These are phyloP conservation scores for Ceratocystiopsis minuta DNA, from an alignment of 2,329 filamentous ascomycete genomes.

Conservation along the genomic window DNA sequence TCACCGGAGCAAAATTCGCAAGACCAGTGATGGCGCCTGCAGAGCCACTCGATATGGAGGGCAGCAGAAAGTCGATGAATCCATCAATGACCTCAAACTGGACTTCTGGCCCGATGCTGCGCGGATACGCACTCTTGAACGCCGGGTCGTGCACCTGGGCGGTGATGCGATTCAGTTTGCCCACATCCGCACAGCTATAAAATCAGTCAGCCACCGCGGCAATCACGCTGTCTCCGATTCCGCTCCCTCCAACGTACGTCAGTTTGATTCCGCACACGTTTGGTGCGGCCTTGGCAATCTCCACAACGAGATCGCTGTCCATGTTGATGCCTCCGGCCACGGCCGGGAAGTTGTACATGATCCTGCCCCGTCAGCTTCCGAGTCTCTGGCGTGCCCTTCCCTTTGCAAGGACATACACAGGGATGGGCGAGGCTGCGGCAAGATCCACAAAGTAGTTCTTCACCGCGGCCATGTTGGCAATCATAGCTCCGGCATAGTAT, in stretches of 20 bases:
- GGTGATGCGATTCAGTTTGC: conserved; percentile 10
- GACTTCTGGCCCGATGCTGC: neutral
- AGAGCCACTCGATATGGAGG: conserved; percentile 10
- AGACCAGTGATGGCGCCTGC: conserved; percentile 7
- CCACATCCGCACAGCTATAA: conserved; percentile 9
- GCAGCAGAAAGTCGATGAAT: conserved; percentile 14
- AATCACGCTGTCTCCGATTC: neutral
- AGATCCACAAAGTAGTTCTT: conserved; percentile 12
- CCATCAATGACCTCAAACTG: conserved; percentile 12
- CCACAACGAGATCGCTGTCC: conserved; percentile 10
- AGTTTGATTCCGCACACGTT: conserved; percentile 12
- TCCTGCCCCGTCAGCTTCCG: conserved; percentile 3
- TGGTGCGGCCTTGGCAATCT: conserved; percentile 8
- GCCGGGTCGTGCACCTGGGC: conserved; percentile 4
- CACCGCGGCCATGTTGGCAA: conserved; percentile 9
- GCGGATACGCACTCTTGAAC: conserved; percentile 3
- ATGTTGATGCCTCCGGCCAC: conserved; percentile 10
- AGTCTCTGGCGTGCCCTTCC: too few relatives aligned
- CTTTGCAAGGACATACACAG: conserved; percentile 7
- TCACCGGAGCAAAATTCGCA: conserved; percentile 5
- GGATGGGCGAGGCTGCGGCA: conserved; percentile 9
- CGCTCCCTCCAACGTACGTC: conserved; percentile 1
- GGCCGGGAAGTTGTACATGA: conserved; percentile 13
- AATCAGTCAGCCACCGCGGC: neutral
- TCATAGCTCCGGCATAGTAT: conserved; percentile 22